Evolutionary conservation across 306 rosid genomes (phyloP), one percentile per base, ranked within the genome.

Genomic region (Corylus heterophylla): DNA sequence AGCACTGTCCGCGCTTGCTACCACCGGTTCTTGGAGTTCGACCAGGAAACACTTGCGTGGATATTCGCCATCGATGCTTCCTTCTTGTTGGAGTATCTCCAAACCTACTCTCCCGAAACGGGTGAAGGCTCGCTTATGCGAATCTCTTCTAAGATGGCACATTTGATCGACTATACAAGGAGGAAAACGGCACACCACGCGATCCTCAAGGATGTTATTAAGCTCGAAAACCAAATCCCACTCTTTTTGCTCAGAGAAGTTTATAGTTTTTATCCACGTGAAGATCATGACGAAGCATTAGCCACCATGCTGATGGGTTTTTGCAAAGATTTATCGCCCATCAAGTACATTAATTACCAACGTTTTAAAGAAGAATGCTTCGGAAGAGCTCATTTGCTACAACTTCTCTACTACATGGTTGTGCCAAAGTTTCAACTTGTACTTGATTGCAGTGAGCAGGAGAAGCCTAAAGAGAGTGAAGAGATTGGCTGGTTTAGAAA

Each of bases 211-310:
- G 79, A 75, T 62, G 7, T 75, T 12, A 18, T 75, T 16, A 75
- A 61, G 79, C 20, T 75, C 14, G 79, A 61, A 12, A 75, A 75
- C 56, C 79, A 75, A 75, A 75, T 59, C 16, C 70, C 79, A 25
- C 45, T 61, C 8, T 75, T 47, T 37, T 44, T 75, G 29, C 18
- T 61, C 4, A 75, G 58, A 17, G 48, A 75, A 42, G 71, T 75
- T 17, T 48, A 22, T 4, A 48, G 12, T 3, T 27, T 61, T 48
- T 27, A 12, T 75, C 45, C 11, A 1, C 29, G 4, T 2, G 37
- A 73, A 18, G 5, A 59, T 29, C 37, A 31, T n/a, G 76, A 51
- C 12, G 16, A 72, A 12, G 14, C 22, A 22, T 16, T 58, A 37
- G 71, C 12, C 22, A n/a, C 70, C 0, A 59, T 75, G 70, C 20